Conservation (phyloP, 108 stramenopile species). For the Skeletonema grethae region DNA sequence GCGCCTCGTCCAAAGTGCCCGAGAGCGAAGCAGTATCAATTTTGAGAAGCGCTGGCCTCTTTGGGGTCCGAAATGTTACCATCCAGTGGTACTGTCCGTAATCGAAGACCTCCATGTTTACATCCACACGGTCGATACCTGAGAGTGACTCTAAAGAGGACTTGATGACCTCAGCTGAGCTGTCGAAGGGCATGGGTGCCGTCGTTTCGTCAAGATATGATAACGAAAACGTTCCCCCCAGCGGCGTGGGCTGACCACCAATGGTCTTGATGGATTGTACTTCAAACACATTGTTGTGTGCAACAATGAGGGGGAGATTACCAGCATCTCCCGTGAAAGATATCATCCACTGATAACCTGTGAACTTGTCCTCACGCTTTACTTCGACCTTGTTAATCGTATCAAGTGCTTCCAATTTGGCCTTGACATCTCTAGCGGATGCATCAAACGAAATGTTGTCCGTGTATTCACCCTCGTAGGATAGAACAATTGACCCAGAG, state of each 20-base stretch:
- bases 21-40: constrained; percentile 43
- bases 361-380: constrained; percentile 48
- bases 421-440: constrained; percentile 56
- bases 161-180: constrained; percentile 59
- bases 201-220: constrained; percentile 56
- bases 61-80: constrained; percentile 70
- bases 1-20: constrained; percentile 53
- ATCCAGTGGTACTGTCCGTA: constrained; percentile 64
- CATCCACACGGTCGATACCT: constrained; percentile 62
- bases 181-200: constrained; percentile 58
- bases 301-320: constrained; percentile 61
- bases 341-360: constrained; percentile 67
- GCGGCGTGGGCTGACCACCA: constrained; percentile 82
- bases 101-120: constrained; percentile 29
- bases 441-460: constrained; percentile 70
- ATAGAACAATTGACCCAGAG: constrained; percentile 69
- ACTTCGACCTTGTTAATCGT: constrained; percentile 58
- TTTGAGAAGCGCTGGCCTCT: constrained; percentile 49
- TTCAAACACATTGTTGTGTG: constrained; percentile 55
- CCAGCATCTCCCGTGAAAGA: constrained; percentile 79
- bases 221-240: constrained; percentile 70
- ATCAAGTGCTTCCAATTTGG: constrained; percentile 55
- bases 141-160: constrained; percentile 66
- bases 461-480: constrained; percentile 65
- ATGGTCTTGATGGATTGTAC: constrained; percentile 56